These are phyloP conservation scores for Microsporum ferrugineum DNA, from an alignment of 2,329 filamentous ascomycete genomes.

Conservation along the genomic window DNA sequence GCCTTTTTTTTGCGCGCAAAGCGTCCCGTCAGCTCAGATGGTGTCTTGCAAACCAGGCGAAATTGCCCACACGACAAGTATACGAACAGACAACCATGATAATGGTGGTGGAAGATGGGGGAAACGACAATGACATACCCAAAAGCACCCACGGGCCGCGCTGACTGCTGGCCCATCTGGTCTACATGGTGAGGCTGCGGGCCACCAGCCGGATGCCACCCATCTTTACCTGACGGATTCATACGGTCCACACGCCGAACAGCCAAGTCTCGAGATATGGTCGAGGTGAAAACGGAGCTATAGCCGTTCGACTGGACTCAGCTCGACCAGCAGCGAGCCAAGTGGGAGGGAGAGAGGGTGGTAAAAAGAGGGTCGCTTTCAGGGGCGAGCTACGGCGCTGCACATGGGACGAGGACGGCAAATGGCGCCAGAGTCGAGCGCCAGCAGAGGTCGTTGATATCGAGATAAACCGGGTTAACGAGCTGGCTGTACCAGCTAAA, in stretches of 20 bases:
- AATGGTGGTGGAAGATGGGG: neutral
- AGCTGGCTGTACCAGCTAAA: neutral
- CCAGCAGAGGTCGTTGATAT: neutral
- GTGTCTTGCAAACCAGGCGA: neutral
- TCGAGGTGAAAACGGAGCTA: neutral
- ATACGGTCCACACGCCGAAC: slow-evolving; percentile 18
- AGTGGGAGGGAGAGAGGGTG: neutral
- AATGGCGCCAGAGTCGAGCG: neutral
- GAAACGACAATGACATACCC: slow-evolving; percentile 25
- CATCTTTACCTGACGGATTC: slow-evolving; percentile 34
- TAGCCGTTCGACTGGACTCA: neutral
- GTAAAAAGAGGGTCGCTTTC: neutral
- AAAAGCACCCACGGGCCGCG: slow-evolving; percentile 33
- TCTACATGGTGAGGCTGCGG: slow-evolving; percentile 34
- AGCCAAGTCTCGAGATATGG: neutral
- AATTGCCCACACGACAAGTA: neutral
- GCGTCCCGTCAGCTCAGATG: neutral
- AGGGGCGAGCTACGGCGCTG: neutral
- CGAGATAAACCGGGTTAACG: neutral
- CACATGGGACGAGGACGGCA: neutral
- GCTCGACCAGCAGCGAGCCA: neutral
- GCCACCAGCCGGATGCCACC: slow-evolving; percentile 31
- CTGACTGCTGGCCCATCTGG: slow-evolving; percentile 31
- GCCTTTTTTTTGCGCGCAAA: slow-evolving; percentile 16
- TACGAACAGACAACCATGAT: neutral